phyloP scores from a whole-genome alignment of 805 yeast species.

The Kodamaea kaohsiungensis region DNA sequence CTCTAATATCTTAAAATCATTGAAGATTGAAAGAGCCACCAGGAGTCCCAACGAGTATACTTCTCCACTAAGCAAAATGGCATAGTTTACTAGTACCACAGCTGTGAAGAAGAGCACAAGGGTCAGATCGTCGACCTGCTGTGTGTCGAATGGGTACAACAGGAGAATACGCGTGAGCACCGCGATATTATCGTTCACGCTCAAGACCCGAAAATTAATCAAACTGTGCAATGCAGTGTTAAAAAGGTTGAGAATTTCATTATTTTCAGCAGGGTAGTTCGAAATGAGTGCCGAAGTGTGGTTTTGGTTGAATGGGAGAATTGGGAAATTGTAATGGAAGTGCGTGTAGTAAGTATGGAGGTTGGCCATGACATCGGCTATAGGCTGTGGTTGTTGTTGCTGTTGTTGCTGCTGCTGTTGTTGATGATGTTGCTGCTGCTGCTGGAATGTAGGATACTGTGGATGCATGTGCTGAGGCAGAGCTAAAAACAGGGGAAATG shows the following conservation, averaged over 20 bases:
- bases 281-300: constrained; percentile 17
- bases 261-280: constrained; percentile 7
- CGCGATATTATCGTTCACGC: constrained; percentile 33
- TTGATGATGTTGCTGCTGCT: constrained; percentile 17
- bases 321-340: constrained; percentile 47
- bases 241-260: constrained; percentile 41
- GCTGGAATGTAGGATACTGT: constrained; percentile 15
- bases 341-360: constrained; percentile 43
- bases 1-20: constrained; percentile 56
- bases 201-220: constrained; percentile 34
- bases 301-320: constrained; percentile 39
- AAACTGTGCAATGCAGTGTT: constrained; percentile 40
- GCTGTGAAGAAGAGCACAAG: constrained; percentile 30
- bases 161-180: constrained; percentile 36
- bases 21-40: constrained; percentile 51
- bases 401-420: constrained; percentile 19
- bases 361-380: constrained; percentile 24
- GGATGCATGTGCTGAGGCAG: constrained; percentile 4
- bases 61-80: constrained; percentile 60
- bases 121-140: constrained; percentile 26
- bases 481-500: constrained; percentile 1
- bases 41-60: constrained; percentile 59
- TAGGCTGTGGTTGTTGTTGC: constrained; percentile 20
- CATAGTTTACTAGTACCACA: constrained; percentile 49
- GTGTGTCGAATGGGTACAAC: constrained; percentile 36